Evolutionary conservation across 768 basidiomycete species (phyloP).

Genomic region (Candolleomyces efflorescens): DNA sequence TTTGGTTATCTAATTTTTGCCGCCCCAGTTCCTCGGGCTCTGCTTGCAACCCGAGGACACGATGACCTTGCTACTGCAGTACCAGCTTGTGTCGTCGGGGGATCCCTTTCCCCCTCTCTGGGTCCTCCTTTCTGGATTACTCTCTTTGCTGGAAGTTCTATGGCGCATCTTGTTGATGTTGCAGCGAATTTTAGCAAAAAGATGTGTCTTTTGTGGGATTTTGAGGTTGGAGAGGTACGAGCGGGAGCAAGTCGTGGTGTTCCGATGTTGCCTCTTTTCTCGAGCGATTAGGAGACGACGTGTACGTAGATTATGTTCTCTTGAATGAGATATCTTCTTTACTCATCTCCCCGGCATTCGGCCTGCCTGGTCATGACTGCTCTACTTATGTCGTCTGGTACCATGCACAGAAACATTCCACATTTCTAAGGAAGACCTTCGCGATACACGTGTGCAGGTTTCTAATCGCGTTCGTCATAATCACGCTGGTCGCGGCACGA

Average conservation of each 20-base stretch:
- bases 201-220: background rate
- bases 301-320: no score
- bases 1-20: slow-evolving; percentile 57
- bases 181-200: slow-evolving; percentile 11
- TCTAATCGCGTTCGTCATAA: no score
- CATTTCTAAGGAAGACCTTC: no score
- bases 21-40: slow-evolving; percentile 44
- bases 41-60: slow-evolving; percentile 46
- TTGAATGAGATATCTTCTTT: no score
- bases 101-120: slow-evolving; percentile 25
- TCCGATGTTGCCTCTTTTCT: no score
- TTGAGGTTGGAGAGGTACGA: background rate
- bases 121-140: slow-evolving; percentile 6
- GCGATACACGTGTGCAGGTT: no score
- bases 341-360: no score
- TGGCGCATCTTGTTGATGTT: slow-evolving; percentile 11
- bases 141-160: slow-evolving; percentile 16
- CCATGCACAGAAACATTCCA: no score
- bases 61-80: slow-evolving; percentile 52
- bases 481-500: no score
- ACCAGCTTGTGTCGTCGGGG: slow-evolving; percentile 57
- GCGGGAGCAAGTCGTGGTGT: background rate
- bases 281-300: no score
- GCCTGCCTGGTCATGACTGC: no score
- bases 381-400: no score